phyloP scores from a whole-genome alignment of 116 monocot genomes.

The Phalaenopsis hybrid region DNA sequence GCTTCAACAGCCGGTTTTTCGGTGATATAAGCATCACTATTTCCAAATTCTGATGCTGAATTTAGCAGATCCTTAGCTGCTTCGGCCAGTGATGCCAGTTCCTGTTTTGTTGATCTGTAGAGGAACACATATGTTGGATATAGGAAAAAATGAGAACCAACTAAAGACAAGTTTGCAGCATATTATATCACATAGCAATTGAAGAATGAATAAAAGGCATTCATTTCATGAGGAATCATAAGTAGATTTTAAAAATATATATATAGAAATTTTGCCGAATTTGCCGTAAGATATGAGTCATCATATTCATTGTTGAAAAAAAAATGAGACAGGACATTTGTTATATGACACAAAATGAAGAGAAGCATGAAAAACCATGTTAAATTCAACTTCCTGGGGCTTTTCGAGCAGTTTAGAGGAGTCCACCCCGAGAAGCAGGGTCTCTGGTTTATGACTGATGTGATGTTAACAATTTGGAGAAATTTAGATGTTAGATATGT shows the following conservation, averaged over 20 bases:
- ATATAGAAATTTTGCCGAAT: neutral
- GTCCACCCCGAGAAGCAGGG: no score
- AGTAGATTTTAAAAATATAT: neutral
- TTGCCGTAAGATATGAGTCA: no score
- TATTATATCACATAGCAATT: neutral
- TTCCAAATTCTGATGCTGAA: constrained; percentile 39
- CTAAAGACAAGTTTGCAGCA: neutral
- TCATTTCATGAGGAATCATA: neutral
- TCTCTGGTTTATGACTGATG: no score
- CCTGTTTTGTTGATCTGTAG: constrained; percentile 60
- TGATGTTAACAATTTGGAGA: no score
- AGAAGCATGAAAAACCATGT: no score
- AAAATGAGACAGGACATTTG: no score
- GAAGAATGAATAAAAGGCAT: neutral
- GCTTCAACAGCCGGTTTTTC: constrained; percentile 17
- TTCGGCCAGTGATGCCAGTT: constrained; percentile 53
- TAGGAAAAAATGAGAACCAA: neutral
- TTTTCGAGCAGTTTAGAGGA: no score
- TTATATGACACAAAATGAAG: no score
- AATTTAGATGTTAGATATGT: no score
- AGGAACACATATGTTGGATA: neutral
- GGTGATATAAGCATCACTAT: constrained; percentile 17
- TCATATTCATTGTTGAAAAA: no score
- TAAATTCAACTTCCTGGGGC: no score
- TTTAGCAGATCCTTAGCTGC: constrained; percentile 54